These are phyloP conservation scores for Choiromyces venosus DNA, from an alignment of 495 filamentous ascomycete genomes.

Conservation along the genomic window DNA sequence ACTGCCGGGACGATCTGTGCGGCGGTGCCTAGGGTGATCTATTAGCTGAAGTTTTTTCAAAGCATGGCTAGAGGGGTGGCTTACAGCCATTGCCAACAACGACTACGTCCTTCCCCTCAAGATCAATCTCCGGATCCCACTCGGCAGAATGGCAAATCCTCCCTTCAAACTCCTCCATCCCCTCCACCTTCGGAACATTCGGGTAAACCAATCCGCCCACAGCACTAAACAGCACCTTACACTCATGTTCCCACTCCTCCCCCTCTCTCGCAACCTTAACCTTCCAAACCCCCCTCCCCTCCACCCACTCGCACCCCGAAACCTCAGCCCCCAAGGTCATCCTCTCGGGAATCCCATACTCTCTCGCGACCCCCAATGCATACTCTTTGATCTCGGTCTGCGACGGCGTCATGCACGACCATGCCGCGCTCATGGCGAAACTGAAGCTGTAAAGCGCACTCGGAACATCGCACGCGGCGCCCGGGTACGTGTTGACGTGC, in stretches of 20 bases:
- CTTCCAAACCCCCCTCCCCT: conserved; percentile 47
- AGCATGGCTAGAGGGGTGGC: conserved; percentile 3
- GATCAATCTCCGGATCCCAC: conserved; percentile 51
- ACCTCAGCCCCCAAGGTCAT: conserved; percentile 48
- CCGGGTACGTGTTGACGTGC: conserved; percentile 6
- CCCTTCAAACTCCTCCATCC: conserved; percentile 48
- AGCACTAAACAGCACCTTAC: conserved; percentile 55
- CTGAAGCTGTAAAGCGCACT: conserved; percentile 49
- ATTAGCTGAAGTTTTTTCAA: conserved; percentile 42
- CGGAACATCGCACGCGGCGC: conserved; percentile 22
- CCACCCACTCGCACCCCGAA: conserved; percentile 46
- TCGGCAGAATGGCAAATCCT: conserved; percentile 52
- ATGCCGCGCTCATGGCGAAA: conserved; percentile 49
- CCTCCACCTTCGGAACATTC: conserved; percentile 47
- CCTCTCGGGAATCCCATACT: conserved; percentile 47
- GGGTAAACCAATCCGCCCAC: conserved; percentile 53
- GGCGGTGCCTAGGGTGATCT: conserved; percentile 42
- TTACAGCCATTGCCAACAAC: conserved; percentile 51
- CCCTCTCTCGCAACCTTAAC: conserved; percentile 42
- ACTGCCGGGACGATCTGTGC: conserved; percentile 48
- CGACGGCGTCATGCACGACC: conserved; percentile 47
- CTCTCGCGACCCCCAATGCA: conserved; percentile 45
- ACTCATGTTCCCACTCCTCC: conserved; percentile 43
- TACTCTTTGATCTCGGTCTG: conserved; percentile 50
- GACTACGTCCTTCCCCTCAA: conserved; percentile 51